Evolutionary conservation across 768 basidiomycete genomes (phyloP).

Genomic region (Rhizopogon vulgaris): DNA sequence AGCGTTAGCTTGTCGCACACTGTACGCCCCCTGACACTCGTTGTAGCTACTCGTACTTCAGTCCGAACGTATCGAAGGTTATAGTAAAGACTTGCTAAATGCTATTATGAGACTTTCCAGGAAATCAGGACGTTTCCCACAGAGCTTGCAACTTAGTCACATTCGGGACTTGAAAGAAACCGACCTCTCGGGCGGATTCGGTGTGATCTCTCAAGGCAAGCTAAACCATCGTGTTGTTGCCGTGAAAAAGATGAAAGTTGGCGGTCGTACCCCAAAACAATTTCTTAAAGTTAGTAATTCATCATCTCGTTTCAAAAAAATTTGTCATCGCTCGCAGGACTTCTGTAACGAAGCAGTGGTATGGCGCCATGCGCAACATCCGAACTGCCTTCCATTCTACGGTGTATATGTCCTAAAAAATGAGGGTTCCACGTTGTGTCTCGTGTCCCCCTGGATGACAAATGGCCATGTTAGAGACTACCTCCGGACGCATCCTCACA

Average conservation of each 20-base stretch:
- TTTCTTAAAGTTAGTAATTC: slow-evolving; percentile 14
- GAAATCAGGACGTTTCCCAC: slow-evolving; percentile 14
- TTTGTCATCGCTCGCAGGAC: slow-evolving; percentile 6
- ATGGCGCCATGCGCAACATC: slow-evolving; percentile 29
- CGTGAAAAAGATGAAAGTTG: slow-evolving; percentile 14
- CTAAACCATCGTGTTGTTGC: slow-evolving; percentile 19
- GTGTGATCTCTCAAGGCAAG: slow-evolving; percentile 14
- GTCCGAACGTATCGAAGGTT: slow-evolving; percentile 10
- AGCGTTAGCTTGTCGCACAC: neutral
- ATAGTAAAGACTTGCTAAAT: slow-evolving; percentile 12
- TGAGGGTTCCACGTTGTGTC: slow-evolving; percentile 7
- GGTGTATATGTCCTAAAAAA: slow-evolving; percentile 19
- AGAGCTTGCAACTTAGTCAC: slow-evolving; percentile 7
- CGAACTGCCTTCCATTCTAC: slow-evolving; percentile 30
- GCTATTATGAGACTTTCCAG: slow-evolving; percentile 16
- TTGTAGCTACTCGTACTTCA: slow-evolving; percentile 18
- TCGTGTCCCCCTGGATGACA: slow-evolving; percentile 38
- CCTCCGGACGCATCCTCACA: slow-evolving; percentile 18
- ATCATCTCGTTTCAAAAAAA: too few relatives aligned
- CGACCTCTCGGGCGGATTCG: slow-evolving; percentile 15
- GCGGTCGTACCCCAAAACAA: neutral
- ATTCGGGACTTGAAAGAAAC: slow-evolving; percentile 7
- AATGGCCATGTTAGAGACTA: slow-evolving; percentile 25
- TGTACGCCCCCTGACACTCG: neutral
- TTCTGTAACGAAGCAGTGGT: slow-evolving; percentile 26